Base-by-base conservation (phyloP, 164 flowering plant species). In the Magnolia kwangsiensis region DNA sequence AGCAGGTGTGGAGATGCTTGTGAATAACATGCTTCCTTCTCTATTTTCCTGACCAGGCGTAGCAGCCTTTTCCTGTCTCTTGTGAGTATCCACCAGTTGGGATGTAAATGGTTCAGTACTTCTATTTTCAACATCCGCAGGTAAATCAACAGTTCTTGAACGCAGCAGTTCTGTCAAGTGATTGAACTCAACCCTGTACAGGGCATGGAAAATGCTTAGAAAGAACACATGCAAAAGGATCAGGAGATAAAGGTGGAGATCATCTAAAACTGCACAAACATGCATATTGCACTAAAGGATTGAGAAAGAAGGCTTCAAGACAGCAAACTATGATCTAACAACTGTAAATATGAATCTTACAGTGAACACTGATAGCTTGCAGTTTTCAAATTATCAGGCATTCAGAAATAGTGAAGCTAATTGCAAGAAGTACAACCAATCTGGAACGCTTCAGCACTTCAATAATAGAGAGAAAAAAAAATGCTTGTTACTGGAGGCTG, bases 101-200 rank as follows among this genome's bases (percentile, higher is more conserved):
- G 79, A 78, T 69, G 76, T 76, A 72, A 59, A 81, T 45, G 76
- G 76, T 76, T 84, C 88, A 75, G 74, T 23, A 67, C 75, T 83
- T 70, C 80, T 81, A 65, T 80, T 82, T 75, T 83, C 83, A 67
- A 78, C 75, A 19, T 20, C 82, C 70, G 70, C 50, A 50, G 87
- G 58, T 21, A 29, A 55, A 73, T 88, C 93, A 75, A 65, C 80
- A 74, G 88, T 85, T 85, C 88, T 90, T 64, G 97, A 87, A 51
- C 73, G 93, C 78, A 96, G 71, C 29, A 96, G 80, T 63, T 86
- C 86, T 49, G 89, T 90, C 86, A 96, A 80, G 24, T 78, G 94
- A 51, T 92, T 90, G 82, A 92, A 84, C 82, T 96, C 96, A 51
- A 86, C 85, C 80, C 99, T 96, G 94, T 58, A 67, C 49, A 70